A percentile compares a stretch with the other conserved stretches of the same genome.
These are phyloP conservation scores for Aspergillus alliaceus DNA, from an alignment of 2,329 filamentous ascomycete genomes.

Conservation along the genomic window DNA sequence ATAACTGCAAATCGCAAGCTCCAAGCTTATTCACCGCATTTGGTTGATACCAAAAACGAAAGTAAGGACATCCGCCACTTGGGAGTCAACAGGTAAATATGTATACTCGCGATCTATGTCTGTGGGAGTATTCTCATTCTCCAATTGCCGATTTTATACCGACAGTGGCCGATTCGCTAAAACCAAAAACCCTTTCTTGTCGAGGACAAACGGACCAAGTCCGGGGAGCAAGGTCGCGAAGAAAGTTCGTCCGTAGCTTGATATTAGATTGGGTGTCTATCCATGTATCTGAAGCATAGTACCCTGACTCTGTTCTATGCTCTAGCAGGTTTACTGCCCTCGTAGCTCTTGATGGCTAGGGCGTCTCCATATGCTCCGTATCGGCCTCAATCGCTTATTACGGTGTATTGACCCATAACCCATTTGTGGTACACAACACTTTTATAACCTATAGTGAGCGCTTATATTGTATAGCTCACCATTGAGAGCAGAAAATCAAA, in stretches of 20 bases:
- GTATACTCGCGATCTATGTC: background rate
- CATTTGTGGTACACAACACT: no score
- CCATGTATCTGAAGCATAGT: background rate
- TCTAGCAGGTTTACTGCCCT: no score
- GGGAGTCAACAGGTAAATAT: background rate
- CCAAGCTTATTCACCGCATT: background rate
- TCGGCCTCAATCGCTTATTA: no score
- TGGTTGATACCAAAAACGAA: background rate
- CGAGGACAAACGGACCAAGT: background rate
- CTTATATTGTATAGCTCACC: no score
- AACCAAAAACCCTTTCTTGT: background rate
- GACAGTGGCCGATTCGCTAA: background rate
- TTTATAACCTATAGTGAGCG: no score
- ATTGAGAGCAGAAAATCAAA: no score
- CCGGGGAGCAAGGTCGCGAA: background rate
- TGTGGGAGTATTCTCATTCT: background rate
- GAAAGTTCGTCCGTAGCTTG: background rate
- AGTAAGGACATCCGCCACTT: background rate
- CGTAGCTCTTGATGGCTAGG: no score
- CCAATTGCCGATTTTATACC: background rate
- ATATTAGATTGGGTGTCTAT: background rate
- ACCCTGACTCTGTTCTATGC: no score
- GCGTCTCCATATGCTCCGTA: no score
- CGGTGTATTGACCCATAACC: no score
- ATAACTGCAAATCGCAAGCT: background rate